Evolutionary conservation across 2,329 filamentous ascomycete genomes (phyloP), one percentile per base, ranked within the genome.

Genomic region (Penicillium sp.): DNA sequence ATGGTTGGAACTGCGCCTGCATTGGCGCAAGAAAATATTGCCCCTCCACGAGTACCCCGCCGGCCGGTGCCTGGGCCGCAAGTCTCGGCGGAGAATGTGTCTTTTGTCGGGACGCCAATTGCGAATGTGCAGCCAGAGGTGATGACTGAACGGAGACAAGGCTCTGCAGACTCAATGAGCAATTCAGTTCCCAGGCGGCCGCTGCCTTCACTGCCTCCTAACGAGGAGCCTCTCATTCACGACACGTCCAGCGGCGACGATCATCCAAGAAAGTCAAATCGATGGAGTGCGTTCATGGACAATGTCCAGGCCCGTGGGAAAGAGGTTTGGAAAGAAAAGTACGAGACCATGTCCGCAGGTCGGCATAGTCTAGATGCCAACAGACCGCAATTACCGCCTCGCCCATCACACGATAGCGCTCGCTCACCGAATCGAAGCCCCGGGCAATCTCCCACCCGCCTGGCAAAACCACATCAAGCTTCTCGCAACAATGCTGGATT

Each of bases 321-420:
- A 28, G 70, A 71, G 13, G 57, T 58, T 38, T 70, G 63, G 65
- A 75, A 58, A 30, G 73, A 70, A 19, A 71, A 64, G 42, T 66
- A 70, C 17, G 72, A 72, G 28, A 63, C 59, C 3, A 28, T 68
- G 24, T 62, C 68, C 10, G 57, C 67, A 3, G 68, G 70, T 30
- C 74, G 73, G 44, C 65, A 70, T 56, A 76, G 73, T 60, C 62
- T 76, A 53, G 75, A 77, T 59, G 67, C 70, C 19, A 59, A 65
- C 19, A 68, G 72, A 47, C 69, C 71, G 2, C 65, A 61, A 30
- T 58, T 74, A 44, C 66, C 67, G 24, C 72, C 72, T 56, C 68
- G 65, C 44, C 60, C 67, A 22, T 64, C 70, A 22, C 63, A 68
- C 40, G 56, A 65, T 28, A 64, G 65, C 33, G 56, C 59, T 33